A percentile compares a stretch with the other conserved stretches of the same genome.
These are phyloP conservation scores for Scutellaria minor DNA, from an alignment of 257 asterid genomes.

Conservation along the genomic window DNA sequence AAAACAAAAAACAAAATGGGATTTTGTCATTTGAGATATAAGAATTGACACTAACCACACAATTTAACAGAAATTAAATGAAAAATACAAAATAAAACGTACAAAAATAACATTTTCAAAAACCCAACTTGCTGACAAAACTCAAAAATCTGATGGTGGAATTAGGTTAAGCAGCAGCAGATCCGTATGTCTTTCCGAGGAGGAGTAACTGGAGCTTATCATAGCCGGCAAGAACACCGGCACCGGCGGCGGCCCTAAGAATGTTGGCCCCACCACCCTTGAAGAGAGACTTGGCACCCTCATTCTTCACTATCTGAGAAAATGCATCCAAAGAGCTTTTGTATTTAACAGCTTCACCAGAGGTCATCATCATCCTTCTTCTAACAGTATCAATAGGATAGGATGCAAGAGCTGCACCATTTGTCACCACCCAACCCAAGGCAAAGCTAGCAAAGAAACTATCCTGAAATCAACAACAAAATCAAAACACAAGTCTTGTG, in stretches of 20 bases:
- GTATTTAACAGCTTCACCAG: conserved; percentile 35
- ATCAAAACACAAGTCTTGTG: too few species aligned
- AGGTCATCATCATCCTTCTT: conserved; percentile 36
- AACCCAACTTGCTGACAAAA: too few species aligned
- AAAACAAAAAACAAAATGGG: too few species aligned
- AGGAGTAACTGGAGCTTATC: conserved; percentile 34
- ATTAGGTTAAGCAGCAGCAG: conserved; percentile 18
- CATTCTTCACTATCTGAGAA: conserved; percentile 37
- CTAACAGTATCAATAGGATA: conserved; percentile 33
- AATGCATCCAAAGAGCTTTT: conserved; percentile 33
- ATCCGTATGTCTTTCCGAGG: conserved; percentile 32
- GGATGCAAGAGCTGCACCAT: conserved; percentile 26
- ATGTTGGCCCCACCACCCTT: conserved; percentile 39
- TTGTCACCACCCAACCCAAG: conserved; percentile 27
- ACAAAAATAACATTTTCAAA: too few species aligned
- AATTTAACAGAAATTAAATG: too few species aligned
- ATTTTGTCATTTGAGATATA: too few species aligned
- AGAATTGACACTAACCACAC: too few species aligned
- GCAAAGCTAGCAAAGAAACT: conserved; percentile 35
- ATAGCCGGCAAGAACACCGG: conserved; percentile 41
- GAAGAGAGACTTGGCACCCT: conserved; percentile 29
- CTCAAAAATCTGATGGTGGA: too few species aligned
- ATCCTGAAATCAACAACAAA: conserved; percentile 6
- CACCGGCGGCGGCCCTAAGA: conserved; percentile 35
- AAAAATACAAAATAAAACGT: too few species aligned